Base-by-base conservation (phyloP, 176 grass and related monocot genomes). In the Bolboschoenus planiculmis region DNA sequence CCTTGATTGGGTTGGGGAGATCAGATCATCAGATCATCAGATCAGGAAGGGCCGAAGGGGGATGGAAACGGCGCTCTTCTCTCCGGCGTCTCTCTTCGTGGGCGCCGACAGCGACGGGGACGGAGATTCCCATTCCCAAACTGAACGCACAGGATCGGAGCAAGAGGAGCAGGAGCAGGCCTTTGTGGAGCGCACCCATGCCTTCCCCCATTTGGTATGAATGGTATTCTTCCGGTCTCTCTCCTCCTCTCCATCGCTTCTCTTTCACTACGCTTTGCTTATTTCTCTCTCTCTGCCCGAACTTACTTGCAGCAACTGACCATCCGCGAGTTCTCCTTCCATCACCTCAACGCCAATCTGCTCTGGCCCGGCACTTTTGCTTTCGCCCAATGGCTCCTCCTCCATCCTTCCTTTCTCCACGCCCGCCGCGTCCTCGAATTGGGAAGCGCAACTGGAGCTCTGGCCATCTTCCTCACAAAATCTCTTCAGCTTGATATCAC, bases 361-460 rank as follows among this genome's bases (percentile, higher is more conserved):
- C 82, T 98, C 60, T 98, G 90, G 95, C 92, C 95, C 7, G 95
- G 95, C 33, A 91, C 89, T n/a, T 95, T 95, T 84, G 83, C 80
- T 46, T 98, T 98, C 90, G 79, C 83, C 46, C 73, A 85, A 37
- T 98, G 95, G 95, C 78, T 98, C 24, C 85, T 86, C 51, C 73
- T 87, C 74, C 84, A 98, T 73, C 60, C 70, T 51, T 90, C 90
- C 15, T 66, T 98, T 85, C 78, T 98, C 47, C 79, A 79, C 10
- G 85, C 84, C 3, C 68, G 47, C 16, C 86, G 79, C 27, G 83
- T 98, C 84, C 55, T 98, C 46, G 92, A 98, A 90, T 60, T 98
- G 67, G 95, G 95, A 86, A 97, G 95, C 87, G 95, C 92, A 57
- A 97, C 92, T 13, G 92, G 95, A 88, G 92, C 92, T 85, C 84